A percentile compares a stretch with the other conserved stretches of the same genome.
Evolutionary conservation across 768 basidiomycete genomes (phyloP).

Genomic region (Leccinum disarticulatum): DNA sequence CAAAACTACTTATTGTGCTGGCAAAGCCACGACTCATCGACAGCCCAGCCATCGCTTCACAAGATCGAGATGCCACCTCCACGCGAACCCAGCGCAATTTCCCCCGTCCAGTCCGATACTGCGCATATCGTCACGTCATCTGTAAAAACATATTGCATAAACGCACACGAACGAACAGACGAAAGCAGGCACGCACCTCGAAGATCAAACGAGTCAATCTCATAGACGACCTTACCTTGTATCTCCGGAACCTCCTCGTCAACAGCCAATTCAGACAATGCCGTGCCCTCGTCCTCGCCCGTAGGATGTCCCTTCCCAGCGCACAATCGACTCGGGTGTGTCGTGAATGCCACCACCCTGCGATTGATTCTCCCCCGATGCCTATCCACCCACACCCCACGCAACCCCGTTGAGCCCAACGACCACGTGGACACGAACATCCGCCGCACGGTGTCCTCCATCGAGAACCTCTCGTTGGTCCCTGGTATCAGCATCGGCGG

Average conservation of each 20-base stretch:
- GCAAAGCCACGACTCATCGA: background rate
- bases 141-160: background rate
- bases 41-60: background rate
- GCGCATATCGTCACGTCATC: conserved; percentile 49
- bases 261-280: background rate
- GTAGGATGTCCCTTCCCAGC: background rate
- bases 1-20: background rate
- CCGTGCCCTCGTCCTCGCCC: background rate
- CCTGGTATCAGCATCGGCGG: background rate
- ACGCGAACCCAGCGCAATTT: conserved; percentile 43
- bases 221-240: conserved; percentile 14
- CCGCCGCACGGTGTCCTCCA: conserved; percentile 1
- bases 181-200: conserved; percentile 23
- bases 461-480: background rate
- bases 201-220: conserved; percentile 29
- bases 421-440: conserved; percentile 18
- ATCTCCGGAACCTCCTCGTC: conserved; percentile 4
- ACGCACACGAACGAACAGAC: background rate
- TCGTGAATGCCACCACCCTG: conserved; percentile 26
- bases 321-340: conserved; percentile 10
- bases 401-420: conserved; percentile 21
- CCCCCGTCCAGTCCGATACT: conserved; percentile 45
- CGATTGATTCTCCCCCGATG: conserved; percentile 15
- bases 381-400: conserved; percentile 28
- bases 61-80: conserved; percentile 29